Percentiles rank a stretch among this genome's conserved stretches.
Conservation (phyloP, 768 basidiomycete genomes). For the Boletus subcaerulescens region DNA sequence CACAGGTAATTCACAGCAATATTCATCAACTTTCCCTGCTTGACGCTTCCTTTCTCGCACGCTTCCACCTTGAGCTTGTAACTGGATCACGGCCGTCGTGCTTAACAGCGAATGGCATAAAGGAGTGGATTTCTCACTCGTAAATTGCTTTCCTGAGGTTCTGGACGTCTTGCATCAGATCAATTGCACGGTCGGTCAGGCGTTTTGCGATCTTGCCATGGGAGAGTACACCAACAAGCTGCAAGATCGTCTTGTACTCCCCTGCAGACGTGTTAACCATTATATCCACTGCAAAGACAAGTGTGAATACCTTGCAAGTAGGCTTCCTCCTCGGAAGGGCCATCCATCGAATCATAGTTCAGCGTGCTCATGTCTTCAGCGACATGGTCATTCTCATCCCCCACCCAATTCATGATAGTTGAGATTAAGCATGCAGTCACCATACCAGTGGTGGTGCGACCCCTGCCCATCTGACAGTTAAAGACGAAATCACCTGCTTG, state of each 20-base stretch:
- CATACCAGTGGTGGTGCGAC: conserved; percentile 96
- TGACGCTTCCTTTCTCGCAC: conserved; percentile 71
- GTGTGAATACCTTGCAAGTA: conserved; percentile 70
- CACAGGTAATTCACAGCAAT: conserved; percentile 89
- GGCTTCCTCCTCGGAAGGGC: conserved; percentile 83
- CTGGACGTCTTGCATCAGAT: conserved; percentile 94
- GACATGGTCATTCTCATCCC: conserved; percentile 37
- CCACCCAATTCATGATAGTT: conserved; percentile 60
- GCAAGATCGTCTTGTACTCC: conserved; percentile 95
- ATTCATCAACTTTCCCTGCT: conserved; percentile 69
- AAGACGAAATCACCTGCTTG: conserved; percentile 80
- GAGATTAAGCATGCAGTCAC: conserved; percentile 85
- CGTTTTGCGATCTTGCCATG: conserved; percentile 92
- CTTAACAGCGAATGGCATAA: background rate
- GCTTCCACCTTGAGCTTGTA: conserved; percentile 91
- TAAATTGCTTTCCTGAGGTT: conserved; percentile 94
- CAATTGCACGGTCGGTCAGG: conserved; percentile 83
- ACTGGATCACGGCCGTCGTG: conserved; percentile 39
- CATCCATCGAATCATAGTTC: conserved; percentile 71
- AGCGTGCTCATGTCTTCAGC: conserved; percentile 38
- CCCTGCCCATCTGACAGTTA: conserved; percentile 96
- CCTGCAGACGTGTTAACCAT: conserved; percentile 44
- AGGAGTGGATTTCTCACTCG: conserved; percentile 55
- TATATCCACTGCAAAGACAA: background rate
- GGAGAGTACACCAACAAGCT: conserved; percentile 87